Evolutionary conservation across 2,329 filamentous ascomycete genomes (phyloP), one percentile per base, ranked within the genome.

Genomic region (Alternaria rosae): DNA sequence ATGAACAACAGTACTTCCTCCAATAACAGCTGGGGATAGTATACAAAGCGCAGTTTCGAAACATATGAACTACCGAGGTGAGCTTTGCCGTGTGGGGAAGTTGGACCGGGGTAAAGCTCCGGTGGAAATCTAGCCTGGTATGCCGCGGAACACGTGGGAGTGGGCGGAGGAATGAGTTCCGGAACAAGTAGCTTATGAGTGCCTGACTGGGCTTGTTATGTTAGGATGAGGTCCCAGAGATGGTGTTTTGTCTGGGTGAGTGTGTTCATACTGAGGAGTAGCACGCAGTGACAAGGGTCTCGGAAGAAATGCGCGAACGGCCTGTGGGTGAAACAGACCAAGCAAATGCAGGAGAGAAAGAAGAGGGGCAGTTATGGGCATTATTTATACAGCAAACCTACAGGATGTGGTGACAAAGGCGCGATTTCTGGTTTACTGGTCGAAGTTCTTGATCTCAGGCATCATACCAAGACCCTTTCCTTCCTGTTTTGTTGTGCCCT

Each of bases 361-460:
- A 32, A 23, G 13, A 5, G 25, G 25, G 47, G 15, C 20, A n/a
- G 47, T 38, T 38, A 13, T 23, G 30, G 13, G 47, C 20, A 25
- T 51, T 25, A 47, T 50, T 23, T 58, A 44, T 41, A 61, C 48
- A 53, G 52, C 57, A 42, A 53, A 43, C 47, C 57, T 61, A 50
- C 48, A 58, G 23, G 51, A 28, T 7, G n/a, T 25, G 23, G 43
- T 41, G 30, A 43, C 47, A 51, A 35, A 35, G 20, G 47, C 17
- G 47, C 12, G 47, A n/a, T 23, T 13, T n/a, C n/a, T 38, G 11
- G 28, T 54, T 57, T 68, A 74, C 57, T 72, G 66, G 64, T 84
- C 82, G 64, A 85, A 84, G 60, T 82, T 80, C 71, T 80, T 82
- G 61, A 85, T 76, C 52, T 81, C 79, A 58, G 84, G 84, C 84